A percentile compares a stretch with the other conserved stretches of the same genome.
Evolutionary conservation across 345 rosid genomes (phyloP).

Genomic region (Eucalyptus sideroxylon): DNA sequence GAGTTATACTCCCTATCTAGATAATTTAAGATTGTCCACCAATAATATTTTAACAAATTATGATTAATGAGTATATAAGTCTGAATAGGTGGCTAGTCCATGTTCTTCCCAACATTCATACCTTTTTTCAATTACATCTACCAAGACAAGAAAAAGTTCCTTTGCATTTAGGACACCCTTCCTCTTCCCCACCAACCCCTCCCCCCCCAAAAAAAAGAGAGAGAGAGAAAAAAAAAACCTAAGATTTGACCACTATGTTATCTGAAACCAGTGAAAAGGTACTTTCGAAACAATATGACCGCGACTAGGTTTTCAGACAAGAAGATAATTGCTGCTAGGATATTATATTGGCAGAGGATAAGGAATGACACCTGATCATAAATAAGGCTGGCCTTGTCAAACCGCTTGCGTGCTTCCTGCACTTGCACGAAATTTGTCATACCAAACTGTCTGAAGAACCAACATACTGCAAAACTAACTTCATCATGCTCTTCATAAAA

Average conservation of each 20-base stretch:
- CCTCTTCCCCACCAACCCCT: neutral
- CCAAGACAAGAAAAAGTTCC: neutral
- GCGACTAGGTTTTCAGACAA: neutral
- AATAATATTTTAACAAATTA: neutral
- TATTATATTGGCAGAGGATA: neutral
- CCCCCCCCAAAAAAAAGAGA: neutral
- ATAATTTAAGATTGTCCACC: neutral
- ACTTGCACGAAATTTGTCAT: neutral
- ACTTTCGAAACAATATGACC: neutral
- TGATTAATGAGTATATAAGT: neutral
- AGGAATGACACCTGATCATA: constrained; percentile 74
- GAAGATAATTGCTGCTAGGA: neutral
- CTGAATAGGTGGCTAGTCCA: neutral
- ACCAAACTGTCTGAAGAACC: neutral
- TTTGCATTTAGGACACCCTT: neutral
- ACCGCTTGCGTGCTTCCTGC: constrained; percentile 95
- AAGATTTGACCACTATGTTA: neutral
- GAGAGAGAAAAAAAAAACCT: neutral
- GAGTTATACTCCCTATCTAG: neutral
- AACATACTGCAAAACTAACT: neutral
- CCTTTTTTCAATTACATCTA: neutral
- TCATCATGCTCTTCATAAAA: neutral
- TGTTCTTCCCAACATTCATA: neutral
- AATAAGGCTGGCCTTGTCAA: constrained; percentile 90
- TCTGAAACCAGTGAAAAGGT: neutral